Evolutionary conservation across 1,284 basidiomycete genomes (phyloP).

Genomic region (Ceratobasidium sp.): DNA sequence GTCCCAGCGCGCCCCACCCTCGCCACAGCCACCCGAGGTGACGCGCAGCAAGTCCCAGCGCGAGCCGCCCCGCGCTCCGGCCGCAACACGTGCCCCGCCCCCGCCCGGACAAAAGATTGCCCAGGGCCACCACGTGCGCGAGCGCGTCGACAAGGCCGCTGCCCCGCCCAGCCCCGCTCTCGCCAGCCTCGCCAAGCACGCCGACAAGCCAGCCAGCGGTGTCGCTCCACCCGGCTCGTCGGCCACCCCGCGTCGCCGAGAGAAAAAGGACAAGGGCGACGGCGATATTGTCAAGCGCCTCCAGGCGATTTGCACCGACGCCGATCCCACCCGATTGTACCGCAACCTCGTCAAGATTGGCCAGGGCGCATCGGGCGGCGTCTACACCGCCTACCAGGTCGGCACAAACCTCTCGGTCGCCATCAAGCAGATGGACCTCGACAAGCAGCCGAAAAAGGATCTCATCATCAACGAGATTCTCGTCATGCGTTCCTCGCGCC

Average conservation of each 20-base stretch:
- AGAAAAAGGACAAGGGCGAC: conserved; percentile 79
- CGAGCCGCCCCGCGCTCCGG: conserved; percentile 46
- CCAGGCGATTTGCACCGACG: conserved; percentile 95
- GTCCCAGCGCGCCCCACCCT: conserved; percentile 48
- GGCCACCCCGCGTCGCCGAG: conserved; percentile 80
- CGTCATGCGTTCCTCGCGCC: conserved; percentile 81
- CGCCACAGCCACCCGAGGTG: conserved; percentile 49
- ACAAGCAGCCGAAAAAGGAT: conserved; percentile 99
- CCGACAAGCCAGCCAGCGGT: conserved; percentile 12
- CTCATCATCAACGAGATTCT: conserved; percentile 96
- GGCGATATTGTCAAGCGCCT: conserved; percentile 90
- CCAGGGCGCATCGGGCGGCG: conserved; percentile 96
- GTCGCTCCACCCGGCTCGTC: conserved; percentile 49
- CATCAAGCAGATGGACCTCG: conserved; percentile 99
- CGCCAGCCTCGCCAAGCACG: conserved; percentile 64
- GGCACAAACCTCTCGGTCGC: conserved; percentile 93
- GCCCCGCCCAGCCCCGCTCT: conserved; percentile 57
- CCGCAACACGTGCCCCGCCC: conserved; percentile 1
- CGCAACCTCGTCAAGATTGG: conserved; percentile 95
- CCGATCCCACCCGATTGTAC: conserved; percentile 94
- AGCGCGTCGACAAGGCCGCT: conserved; percentile 26
- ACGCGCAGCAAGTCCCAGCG: conserved; percentile 80
- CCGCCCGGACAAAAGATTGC: conserved; percentile 25
- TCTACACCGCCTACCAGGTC: conserved; percentile 97
- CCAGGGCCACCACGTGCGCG: conserved; percentile 29